A percentile compares a stretch with the other conserved stretches of the same genome.
These are phyloP conservation scores for Pythium dissimile DNA, from an alignment of 352 stramenopile genomes.

Conservation along the genomic window DNA sequence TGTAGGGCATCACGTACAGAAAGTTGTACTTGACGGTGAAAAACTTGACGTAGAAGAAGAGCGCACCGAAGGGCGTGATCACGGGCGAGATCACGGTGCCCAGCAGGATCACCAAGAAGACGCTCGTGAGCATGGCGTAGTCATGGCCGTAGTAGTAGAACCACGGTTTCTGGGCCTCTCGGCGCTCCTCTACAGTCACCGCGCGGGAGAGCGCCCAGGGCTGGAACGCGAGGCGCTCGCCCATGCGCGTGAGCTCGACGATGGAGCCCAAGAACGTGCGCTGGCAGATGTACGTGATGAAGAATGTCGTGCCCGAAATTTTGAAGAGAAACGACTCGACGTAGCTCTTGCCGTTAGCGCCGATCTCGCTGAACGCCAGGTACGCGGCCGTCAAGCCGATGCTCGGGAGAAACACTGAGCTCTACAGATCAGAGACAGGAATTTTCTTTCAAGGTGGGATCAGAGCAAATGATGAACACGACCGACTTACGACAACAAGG, in stretches of 20 bases:
- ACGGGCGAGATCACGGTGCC: slow-evolving; percentile 77
- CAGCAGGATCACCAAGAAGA: slow-evolving; percentile 71
- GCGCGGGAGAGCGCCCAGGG: slow-evolving; percentile 66
- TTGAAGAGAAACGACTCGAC: slow-evolving; percentile 83
- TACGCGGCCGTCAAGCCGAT: slow-evolving; percentile 79
- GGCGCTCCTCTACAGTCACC: slow-evolving; percentile 51
- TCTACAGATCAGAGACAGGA: too few relatives aligned
- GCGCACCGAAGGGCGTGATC: slow-evolving; percentile 69
- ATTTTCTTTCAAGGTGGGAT: too few relatives aligned
- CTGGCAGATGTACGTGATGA: slow-evolving; percentile 85
- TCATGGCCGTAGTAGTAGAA: slow-evolving; percentile 75
- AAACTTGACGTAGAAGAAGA: slow-evolving; percentile 83
- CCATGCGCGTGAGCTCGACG: slow-evolving; percentile 63
- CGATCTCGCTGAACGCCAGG: slow-evolving; percentile 57
- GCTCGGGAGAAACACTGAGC: slow-evolving; percentile 70
- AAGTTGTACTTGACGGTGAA: slow-evolving; percentile 80
- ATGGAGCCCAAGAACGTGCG: slow-evolving; percentile 71
- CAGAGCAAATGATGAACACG: background rate
- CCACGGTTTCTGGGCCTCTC: slow-evolving; percentile 43
- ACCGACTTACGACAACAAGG: slow-evolving; percentile 55
- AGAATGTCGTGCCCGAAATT: slow-evolving; percentile 74
- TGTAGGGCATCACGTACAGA: slow-evolving; percentile 74
- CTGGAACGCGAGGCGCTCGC: slow-evolving; percentile 60
- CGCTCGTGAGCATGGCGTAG: slow-evolving; percentile 74
- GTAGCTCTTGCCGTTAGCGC: slow-evolving; percentile 53